Evolutionary conservation across 2,329 filamentous ascomycete species (phyloP), one percentile per base, ranked within the genome.

Genomic region (Mariannaea sp.): DNA sequence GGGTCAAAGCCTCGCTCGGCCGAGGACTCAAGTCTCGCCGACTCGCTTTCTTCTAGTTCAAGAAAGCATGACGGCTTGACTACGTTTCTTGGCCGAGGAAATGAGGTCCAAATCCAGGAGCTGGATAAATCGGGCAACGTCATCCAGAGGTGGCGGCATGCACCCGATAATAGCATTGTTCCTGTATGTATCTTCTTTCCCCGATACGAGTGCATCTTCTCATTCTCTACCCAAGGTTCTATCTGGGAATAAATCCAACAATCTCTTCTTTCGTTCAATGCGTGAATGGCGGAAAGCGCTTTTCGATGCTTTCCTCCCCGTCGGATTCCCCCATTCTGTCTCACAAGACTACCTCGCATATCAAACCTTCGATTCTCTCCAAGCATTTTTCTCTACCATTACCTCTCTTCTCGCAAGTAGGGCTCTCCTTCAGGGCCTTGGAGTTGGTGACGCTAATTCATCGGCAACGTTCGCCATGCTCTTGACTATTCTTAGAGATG

Each of bases 261-360:
- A 61, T 27, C 53, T 64, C 27, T 59, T 70, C 16, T 64, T 61
- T 8, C 65, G 65, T 4, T 71, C 66, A 2, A 43, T 72, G 8
- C 55, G 63, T 8, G 70, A 70, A 45, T 73, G 70, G 69, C 66
- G 66, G 57, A 77, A 76, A 56, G 68, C 69, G 7, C 68, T 92
- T 13, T 64, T 59, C 35, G 86, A 90, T 61, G 82, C 92, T 22
- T 96, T 96, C 68, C 79, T 96, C 1, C 92, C 92, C 0, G 86
- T 89, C 1, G 92, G 92, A n/a, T 97, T 88, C 71, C 92, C 92
- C 1, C 83, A 92, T 61, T 94, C 87, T 42, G 92, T 97, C 24
- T 93, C 88, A 1, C 77, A 83, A 12, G 92, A 97, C 71, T 97
- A 97, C 71, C 77, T 91, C 4, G 80, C 87, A 75, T 95, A 83